Evolutionary conservation across 345 rosid genomes (phyloP).

Genomic region (Carallia pectinifolia): DNA sequence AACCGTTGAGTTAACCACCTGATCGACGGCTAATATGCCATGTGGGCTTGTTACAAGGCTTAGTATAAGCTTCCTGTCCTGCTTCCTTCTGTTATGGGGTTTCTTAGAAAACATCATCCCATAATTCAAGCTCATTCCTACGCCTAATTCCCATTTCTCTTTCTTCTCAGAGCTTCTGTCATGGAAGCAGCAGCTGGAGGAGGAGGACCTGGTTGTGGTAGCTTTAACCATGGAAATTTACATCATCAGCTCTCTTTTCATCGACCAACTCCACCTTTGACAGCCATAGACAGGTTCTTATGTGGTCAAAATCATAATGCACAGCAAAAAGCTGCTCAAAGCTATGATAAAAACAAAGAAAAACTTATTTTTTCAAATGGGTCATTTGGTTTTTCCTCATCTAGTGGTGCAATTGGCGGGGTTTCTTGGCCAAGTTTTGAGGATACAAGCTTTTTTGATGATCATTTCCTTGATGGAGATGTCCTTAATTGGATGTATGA

Average conservation of each 20-base stretch:
- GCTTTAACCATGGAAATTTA: constrained; percentile 18
- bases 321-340: constrained; percentile 24
- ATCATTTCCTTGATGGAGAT: constrained; percentile 24
- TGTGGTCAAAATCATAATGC: constrained; percentile 42
- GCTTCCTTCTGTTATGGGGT: constrained; percentile 28
- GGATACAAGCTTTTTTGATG: constrained; percentile 39
- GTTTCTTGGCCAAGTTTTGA: constrained; percentile 24
- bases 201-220: constrained; percentile 11
- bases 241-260: constrained; percentile 15
- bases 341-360: constrained; percentile 22
- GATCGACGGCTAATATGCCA: constrained; percentile 36
- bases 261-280: constrained; percentile 55
- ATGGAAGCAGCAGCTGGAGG: constrained; percentile 3
- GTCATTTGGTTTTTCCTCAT: constrained; percentile 20
- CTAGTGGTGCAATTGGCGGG: constrained; percentile 19
- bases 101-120: constrained; percentile 6
- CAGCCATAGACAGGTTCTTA: constrained; percentile 78
- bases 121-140: constrained; percentile 27
- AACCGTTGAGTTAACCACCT: constrained; percentile 37
- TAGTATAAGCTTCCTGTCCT: constrained; percentile 30
- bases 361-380: constrained; percentile 12
- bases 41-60: constrained; percentile 36
- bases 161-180: constrained; percentile 11
- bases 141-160: constrained; percentile 12
- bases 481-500: constrained; percentile 21